Evolutionary conservation across 805 yeast species (phyloP).

Genomic region (Candida tibetensis): DNA sequence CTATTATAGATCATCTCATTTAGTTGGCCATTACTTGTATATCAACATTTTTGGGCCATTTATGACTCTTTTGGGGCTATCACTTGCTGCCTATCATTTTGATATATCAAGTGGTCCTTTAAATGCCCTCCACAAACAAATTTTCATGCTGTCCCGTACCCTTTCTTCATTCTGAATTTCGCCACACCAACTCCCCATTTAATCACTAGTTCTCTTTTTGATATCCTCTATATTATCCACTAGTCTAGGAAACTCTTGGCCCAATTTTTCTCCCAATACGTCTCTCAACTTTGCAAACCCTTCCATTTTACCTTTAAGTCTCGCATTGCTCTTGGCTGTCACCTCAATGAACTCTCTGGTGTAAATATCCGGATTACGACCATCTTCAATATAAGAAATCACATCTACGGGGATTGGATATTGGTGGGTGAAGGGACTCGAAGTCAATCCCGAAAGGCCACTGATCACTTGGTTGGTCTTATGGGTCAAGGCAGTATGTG

Average conservation of each 20-base stretch:
- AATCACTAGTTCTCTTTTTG: conserved; percentile 37
- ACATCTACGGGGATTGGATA: conserved; percentile 75
- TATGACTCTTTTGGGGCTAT: too few species aligned
- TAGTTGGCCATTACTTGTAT: too few species aligned
- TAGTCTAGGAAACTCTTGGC: conserved; percentile 77
- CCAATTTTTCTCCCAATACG: conserved; percentile 64
- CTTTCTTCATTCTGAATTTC: too few species aligned
- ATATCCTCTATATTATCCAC: conserved; percentile 56
- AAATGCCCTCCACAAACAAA: too few species aligned
- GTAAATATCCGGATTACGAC: conserved; percentile 95
- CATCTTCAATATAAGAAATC: conserved; percentile 90
- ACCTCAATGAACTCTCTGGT: conserved; percentile 96
- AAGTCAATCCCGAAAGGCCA: conserved; percentile 34
- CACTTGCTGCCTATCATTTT: too few species aligned
- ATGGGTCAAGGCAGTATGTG: conserved; percentile 48
- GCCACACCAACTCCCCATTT: too few species aligned
- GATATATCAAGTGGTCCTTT: too few species aligned
- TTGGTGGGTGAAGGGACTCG: conserved; percentile 32
- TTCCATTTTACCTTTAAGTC: conserved; percentile 76
- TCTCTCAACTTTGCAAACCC: conserved; percentile 66
- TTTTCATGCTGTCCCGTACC: too few species aligned
- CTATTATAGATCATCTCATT: too few species aligned
- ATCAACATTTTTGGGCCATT: too few species aligned
- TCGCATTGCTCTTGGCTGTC: conserved; percentile 85
- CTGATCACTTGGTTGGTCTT: conserved; percentile 42